Base-by-base conservation (phyloP, 257 asterid genomes). In the Salvia miltiorrhiza region DNA sequence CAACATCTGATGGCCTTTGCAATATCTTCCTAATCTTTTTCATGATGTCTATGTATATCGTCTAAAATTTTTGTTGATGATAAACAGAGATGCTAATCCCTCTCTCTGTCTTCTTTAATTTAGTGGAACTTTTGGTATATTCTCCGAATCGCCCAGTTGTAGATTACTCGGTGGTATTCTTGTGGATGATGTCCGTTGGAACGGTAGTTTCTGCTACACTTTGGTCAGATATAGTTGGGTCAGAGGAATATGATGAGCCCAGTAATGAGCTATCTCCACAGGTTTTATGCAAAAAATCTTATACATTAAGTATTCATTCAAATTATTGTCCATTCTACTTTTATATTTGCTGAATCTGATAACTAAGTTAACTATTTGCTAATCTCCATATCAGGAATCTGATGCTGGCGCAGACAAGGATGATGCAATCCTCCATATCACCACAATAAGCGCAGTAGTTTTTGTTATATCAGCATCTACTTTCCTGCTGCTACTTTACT, bases 131-230 rank as follows among this genome's bases (percentile, higher is more conserved):
- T 78, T 79, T 90, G 65, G 71, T 94, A 65, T 94, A 94, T 69
- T 81, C 99, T 52, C 99, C 97, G 45, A 74, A 71, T 58, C 95
- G 92, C 50, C 96, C 96, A 43, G 76, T 80, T 72, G 41, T 93
- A 67, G 96, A 90, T 78, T 82, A 82, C 73, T 88, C 97, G 3
- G 87, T 87, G 69, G 75, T 83, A 63, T 77, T 93, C 81, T 72
- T 93, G 75, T 93, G 99, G 99, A 63, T 87, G 85, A 88, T 93
- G 96, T 76, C 97, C 71, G 96, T 90, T 74, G 99, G 96, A 45
- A 90, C 97, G 24, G 67, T 94, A 73, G 69, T 85, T 63, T 59
- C 74, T 67, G 95, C 97, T 52, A 78, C 96, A 49, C 81, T 86
- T 73, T 94, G 99, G 96, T 57, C 97, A 32, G 85, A 82, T 43